Base-by-base conservation (phyloP, 345 rosid genomes). In the Syzygium grande region DNA sequence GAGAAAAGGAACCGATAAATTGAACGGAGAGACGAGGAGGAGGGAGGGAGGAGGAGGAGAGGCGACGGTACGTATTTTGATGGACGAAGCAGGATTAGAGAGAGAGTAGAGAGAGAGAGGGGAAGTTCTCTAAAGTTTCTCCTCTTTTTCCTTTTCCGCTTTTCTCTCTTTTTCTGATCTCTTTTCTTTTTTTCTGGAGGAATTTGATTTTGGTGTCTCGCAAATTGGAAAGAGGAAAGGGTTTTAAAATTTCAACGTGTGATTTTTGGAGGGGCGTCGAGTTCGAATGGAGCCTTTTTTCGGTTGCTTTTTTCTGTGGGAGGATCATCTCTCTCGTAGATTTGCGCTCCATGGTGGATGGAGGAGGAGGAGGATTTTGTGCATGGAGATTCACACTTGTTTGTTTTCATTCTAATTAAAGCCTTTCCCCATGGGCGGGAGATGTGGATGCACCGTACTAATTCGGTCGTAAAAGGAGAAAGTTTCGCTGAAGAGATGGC, bases 101-200 rank as follows among this genome's bases (percentile, higher is more conserved):
- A 68, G 68, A 59, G 34, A 61, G 21, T 38, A 30, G 43, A 9
- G 79, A 16, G 25, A 12, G 19, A 11, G 21, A 7, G 43, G 46
- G 17, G 13, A 6, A 30, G 13, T 34, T 34, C 79, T 6, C 9
- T 68, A 34, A 34, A 21, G 38, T 73, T 73, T 73, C 2, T 34
- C 10, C 19, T 68, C 0, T 17, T 3, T 29, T 15, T 6, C 15
- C 3, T 29, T 65, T 1, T 0, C 30, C 34, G 0, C 3, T 11
- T 0, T 11, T 0, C 0, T 0, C 0, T 12, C 1, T 29, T 15
- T 29, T 4, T 3, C 19, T 1, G 7, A 19, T 19, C 3, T 29
- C 6, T 59, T 14, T 3, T 1, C 12, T 12, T 13, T 3, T 5
- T 1, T 6, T n/a, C 6, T 0, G 1, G 38, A 13, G 14, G 38